Evolutionary conservation across 2,329 filamentous ascomycete species (phyloP).

Genomic region (Ceratocystis ficicola): DNA sequence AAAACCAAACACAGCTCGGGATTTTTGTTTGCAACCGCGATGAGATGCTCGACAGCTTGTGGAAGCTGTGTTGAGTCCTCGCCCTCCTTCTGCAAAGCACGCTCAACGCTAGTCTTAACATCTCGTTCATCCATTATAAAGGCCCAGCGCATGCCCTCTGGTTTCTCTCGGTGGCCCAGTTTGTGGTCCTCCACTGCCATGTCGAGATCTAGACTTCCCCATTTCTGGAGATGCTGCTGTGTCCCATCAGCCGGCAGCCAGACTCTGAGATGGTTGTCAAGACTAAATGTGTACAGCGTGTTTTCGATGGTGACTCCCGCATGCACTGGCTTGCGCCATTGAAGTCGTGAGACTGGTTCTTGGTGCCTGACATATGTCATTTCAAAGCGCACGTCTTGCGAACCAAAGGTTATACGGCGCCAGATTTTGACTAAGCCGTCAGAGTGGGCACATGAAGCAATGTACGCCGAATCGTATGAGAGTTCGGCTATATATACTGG

Average conservation of each 20-base stretch:
- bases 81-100: constrained; percentile 46
- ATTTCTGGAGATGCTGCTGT: constrained; percentile 61
- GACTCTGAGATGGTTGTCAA: constrained; percentile 66
- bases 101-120: constrained; percentile 64
- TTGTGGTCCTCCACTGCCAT: constrained; percentile 48
- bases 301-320: constrained; percentile 70
- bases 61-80: constrained; percentile 24
- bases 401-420: constrained; percentile 73
- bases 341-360: constrained; percentile 61
- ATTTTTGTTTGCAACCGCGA: constrained; percentile 70
- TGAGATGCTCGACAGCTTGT: constrained; percentile 63
- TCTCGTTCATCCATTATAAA: constrained; percentile 76
- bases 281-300: constrained; percentile 78
- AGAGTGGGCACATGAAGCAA: constrained; percentile 66
- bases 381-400: constrained; percentile 76
- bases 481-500: constrained; percentile 62
- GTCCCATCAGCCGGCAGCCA: constrained; percentile 65
- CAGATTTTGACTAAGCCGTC: constrained; percentile 87
- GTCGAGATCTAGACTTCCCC: constrained; percentile 66
- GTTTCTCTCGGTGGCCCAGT: constrained; percentile 25
- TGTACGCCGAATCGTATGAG: constrained; percentile 76
- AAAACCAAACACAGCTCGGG: constrained; percentile 81
- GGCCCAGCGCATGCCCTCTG: constrained; percentile 44
- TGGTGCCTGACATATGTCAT: constrained; percentile 84
- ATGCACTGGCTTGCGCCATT: constrained; percentile 73